These are phyloP conservation scores for Kuraishia molischiana DNA, from an alignment of 805 yeast species.

Conservation along the genomic window DNA sequence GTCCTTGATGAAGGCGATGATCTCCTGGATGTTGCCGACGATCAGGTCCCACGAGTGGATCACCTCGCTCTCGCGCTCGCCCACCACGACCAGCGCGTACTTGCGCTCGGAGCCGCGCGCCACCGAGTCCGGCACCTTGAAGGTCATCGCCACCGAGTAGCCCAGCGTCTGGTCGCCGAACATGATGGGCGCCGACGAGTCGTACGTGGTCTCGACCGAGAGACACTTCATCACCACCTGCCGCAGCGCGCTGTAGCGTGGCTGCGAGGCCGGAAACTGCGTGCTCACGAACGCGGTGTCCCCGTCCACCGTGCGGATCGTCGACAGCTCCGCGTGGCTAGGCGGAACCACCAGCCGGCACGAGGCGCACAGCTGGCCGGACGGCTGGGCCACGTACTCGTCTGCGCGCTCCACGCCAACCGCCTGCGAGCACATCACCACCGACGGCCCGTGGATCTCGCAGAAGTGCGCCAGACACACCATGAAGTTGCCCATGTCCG, in stretches of 20 bases:
- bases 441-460: conserved; percentile 68
- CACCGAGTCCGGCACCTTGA: conserved; percentile 51
- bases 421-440: conserved; percentile 52
- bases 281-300: conserved; percentile 34
- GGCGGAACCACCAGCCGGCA: conserved; percentile 48
- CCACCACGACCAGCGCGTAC: conserved; percentile 48
- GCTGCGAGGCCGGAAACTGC: conserved; percentile 47
- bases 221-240: conserved; percentile 54
- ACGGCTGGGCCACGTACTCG: conserved; percentile 25
- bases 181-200: conserved; percentile 49
- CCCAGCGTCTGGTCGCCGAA: conserved; percentile 58
- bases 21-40: conserved; percentile 25
- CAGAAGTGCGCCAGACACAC: conserved; percentile 65
- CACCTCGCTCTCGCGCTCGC: conserved; percentile 42
- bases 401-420: conserved; percentile 12
- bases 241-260: conserved; percentile 42
- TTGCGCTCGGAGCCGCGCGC: conserved; percentile 72
- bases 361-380: conserved; percentile 38
- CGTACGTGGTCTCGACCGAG: conserved; percentile 56
- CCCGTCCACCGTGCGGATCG: conserved; percentile 20
- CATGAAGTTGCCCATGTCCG: conserved; percentile 32
- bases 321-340: conserved; percentile 9
- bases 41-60: conserved; percentile 48
- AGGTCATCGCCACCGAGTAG: conserved; percentile 46
- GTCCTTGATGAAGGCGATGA: conserved; percentile 28